Evolutionary conservation across 2,329 filamentous ascomycete species (phyloP), one percentile per base, ranked within the genome.

Genomic region (Colletotrichum musicola): DNA sequence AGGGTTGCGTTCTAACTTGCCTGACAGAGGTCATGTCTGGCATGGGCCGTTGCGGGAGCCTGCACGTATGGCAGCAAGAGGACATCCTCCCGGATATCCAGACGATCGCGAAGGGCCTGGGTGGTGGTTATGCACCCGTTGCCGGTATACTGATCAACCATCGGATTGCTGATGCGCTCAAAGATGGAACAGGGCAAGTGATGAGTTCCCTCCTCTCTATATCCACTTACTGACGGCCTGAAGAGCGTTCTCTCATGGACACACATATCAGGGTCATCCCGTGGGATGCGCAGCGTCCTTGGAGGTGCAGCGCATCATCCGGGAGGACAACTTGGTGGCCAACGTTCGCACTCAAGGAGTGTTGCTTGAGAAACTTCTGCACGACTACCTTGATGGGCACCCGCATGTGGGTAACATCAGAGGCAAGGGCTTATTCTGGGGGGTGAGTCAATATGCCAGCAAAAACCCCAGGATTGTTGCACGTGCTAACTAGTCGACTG

Each of bases 211-310:
- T 22, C 3, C 2, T 27, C 1, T 6, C 4, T 6, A 3, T 1
- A 18, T 6, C 6, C 1, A 6, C 22, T 1, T 6, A 22, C 50
- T 58, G 12, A 62, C 13, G 4, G 13, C 2, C 1, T 6, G 12
- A 42, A 71, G 57, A 1, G 64, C 70, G 3, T 81, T 83, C 60
- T 77, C 77, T 14, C 88, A 90, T 65, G 89, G 89, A 0, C 88
- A 90, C 53, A 92, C 90, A 0, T 83, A 90, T 72, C 89, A 92
- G 71, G 86, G 85, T 5, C 88, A 89, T 67, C 86, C 89, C 0
- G 75, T 88, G 1, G 83, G 85, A 22, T 90, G 90, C 71, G 81
- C 89, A 0, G 86, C 89, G 0, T 90, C 88, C 0, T 81, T 92
- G 0, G 88, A 89, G 53, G 89, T 91, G 0, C 88, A 91, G 73